phyloP scores from a whole-genome alignment of 257 asterid species.

The Lycium ferocissimum region DNA sequence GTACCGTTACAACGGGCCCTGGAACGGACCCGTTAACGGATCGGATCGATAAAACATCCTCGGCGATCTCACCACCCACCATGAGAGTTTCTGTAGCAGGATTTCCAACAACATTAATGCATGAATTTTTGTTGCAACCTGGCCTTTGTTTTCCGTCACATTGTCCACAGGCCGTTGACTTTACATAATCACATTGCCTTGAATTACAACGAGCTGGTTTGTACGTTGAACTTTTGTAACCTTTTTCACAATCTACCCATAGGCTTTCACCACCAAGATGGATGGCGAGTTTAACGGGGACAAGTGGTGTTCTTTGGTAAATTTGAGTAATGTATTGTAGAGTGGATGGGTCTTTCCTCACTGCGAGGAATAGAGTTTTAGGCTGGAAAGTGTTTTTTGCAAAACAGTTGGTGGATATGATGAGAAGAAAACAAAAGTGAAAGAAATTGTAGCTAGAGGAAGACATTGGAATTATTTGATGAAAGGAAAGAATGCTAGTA shows the following conservation, averaged over 20 bases:
- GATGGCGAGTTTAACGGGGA: conserved; percentile 23
- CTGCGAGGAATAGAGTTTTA: conserved; percentile 15
- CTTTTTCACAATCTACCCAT: conserved; percentile 17
- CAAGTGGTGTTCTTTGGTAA: conserved; percentile 27
- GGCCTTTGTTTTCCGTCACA: not conserved
- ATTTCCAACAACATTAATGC: not conserved
- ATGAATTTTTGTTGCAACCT: conserved; percentile 28
- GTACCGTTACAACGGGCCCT: not conserved
- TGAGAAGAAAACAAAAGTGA: conserved; percentile 1
- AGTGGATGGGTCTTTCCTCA: conserved; percentile 1
- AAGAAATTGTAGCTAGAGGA: not conserved
- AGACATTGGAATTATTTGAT: not conserved
- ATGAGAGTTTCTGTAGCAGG: not conserved
- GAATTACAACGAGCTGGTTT: not conserved
- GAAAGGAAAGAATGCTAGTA: not conserved
- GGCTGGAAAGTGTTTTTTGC: conserved; percentile 1
- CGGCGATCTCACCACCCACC: conserved; percentile 22
- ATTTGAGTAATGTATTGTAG: conserved; percentile 15
- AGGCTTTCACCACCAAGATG: conserved; percentile 12
- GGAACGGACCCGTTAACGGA: conserved; percentile 14
- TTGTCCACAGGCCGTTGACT: not conserved
- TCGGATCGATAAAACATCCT: conserved; percentile 19
- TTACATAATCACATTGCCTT: not conserved
- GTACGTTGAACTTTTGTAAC: not conserved
- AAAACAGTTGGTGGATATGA: not conserved